phyloP scores from a whole-genome alignment of 2,329 filamentous ascomycete genomes.

The Elsinoe necatrix region DNA sequence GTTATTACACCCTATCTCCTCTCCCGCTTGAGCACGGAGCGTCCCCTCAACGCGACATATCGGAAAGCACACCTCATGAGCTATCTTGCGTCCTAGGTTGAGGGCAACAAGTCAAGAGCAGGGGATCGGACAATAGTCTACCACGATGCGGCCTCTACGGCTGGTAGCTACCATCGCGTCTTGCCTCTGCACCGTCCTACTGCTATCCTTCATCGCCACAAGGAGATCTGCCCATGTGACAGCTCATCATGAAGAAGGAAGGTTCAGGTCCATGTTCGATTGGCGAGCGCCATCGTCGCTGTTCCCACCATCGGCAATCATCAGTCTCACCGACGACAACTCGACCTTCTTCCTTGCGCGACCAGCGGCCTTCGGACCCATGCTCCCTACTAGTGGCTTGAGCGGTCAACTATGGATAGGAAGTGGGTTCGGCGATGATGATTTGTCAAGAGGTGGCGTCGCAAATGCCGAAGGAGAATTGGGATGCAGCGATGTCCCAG shows the following conservation, averaged over 20 bases:
- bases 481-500: conserved; percentile 89
- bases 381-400: conserved; percentile 64
- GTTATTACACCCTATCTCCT: conserved; percentile 9
- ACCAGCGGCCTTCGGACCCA: conserved; percentile 85
- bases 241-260: conserved; percentile 26
- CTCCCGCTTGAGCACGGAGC: background rate
- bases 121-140: background rate
- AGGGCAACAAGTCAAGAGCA: background rate
- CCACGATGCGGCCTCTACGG: conserved; percentile 33
- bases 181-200: conserved; percentile 35
- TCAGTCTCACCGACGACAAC: conserved; percentile 95
- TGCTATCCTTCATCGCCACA: conserved; percentile 36
- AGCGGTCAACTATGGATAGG: conserved; percentile 91
- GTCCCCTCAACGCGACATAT: conserved; percentile 3
- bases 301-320: conserved; percentile 90
- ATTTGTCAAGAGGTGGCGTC: conserved; percentile 49
- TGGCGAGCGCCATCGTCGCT: conserved; percentile 63
- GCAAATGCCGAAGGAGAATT: conserved; percentile 66
- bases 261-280: conserved; percentile 38
- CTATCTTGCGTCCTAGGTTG: background rate
- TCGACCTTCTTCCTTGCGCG: conserved; percentile 92
- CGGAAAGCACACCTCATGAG: background rate
- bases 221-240: conserved; percentile 16
- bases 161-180: conserved; percentile 37
- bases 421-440: conserved; percentile 79